Evolutionary conservation across 768 basidiomycete species (phyloP), one percentile per base, ranked within the genome.

Genomic region (Boletus sp.): DNA sequence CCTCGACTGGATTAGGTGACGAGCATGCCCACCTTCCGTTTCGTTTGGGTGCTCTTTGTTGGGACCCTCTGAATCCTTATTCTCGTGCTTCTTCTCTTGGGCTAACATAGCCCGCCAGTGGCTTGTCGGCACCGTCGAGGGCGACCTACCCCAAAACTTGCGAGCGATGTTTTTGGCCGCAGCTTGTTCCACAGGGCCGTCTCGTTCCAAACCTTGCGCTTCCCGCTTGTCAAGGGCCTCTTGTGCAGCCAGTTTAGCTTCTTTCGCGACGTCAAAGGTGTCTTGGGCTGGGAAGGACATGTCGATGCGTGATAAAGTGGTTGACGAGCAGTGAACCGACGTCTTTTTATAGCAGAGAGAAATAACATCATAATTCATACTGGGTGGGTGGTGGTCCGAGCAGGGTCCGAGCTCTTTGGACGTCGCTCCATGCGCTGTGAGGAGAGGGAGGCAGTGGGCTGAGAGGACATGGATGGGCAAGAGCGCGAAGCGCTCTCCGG

Each of bases 301-400:
- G 33, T 8, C 33, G 33, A 35, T 11, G 33, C 7, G 11, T 9
- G 55, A 52, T 12, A 5, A 29, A 10, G 36, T 24, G 24, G 24
- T 50, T 37, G 20, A n/a, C 24, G 24, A 11, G 7, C 10, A 20
- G 20, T 17, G 10, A 7, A 50, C 24, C 11, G 33, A 35, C 24
- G 3, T 24, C 24, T 4, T 29, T 47, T 47, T 50, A 17, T 28
- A 29, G 28, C 18, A 5, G 10, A 49, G 14, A 12, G 6, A 6
- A 15, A 40, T 54, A 51, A 56, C 44, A 36, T 56, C 55, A 54
- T 45, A n/a, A n/a, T n/a, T n/a, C n/a, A n/a, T n/a, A n/a, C n/a
- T n/a, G 3, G 7, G 6, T 29, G 18, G 15, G 17, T 24, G 15
- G n/a, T 44, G 44, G 52, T 18, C 55, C 39, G 20, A 41, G 50